These are phyloP conservation scores for Puya raimondii DNA, from an alignment of 176 grass and related monocot species.

Conservation along the genomic window DNA sequence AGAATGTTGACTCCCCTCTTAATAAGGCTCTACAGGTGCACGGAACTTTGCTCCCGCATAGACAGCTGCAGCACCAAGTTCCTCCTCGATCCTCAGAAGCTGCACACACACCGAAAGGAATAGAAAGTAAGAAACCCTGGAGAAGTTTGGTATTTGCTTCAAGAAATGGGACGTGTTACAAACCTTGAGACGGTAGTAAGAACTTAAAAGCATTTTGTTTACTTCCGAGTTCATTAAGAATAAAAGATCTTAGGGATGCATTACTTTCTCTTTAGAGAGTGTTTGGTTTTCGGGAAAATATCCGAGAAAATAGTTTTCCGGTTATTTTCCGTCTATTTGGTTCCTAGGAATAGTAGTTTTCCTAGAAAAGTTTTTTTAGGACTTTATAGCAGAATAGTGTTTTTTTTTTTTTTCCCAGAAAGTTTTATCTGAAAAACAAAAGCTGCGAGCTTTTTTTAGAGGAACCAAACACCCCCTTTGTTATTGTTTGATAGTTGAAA, in stretches of 20 bases:
- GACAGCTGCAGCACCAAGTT: conserved; percentile 56
- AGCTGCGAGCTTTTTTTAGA: too few species aligned
- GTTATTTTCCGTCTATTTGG: too few species aligned
- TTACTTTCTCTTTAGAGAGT: background rate
- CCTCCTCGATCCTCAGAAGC: conserved; percentile 89
- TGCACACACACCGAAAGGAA: conserved; percentile 17
- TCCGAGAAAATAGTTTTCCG: background rate
- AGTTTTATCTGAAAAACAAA: too few species aligned
- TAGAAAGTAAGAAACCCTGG: background rate
- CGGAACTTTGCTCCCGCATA: conserved; percentile 75
- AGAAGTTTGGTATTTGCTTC: background rate
- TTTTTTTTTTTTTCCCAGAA: too few species aligned
- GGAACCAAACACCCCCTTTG: background rate
- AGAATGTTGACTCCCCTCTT: conserved; percentile 6
- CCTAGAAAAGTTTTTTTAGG: too few species aligned
- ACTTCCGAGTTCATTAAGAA: background rate
- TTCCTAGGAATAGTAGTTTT: too few species aligned
- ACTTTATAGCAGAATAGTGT: too few species aligned
- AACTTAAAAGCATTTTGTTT: background rate
- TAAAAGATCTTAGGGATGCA: background rate
- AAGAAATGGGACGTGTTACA: background rate
- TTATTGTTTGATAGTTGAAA: conserved; percentile 1
- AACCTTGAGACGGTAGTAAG: background rate
- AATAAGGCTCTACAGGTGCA: conserved; percentile 63
- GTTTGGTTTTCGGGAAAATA: background rate